phyloP scores from a whole-genome alignment of 73 alveolate species.

The Breviolum minutum region DNA sequence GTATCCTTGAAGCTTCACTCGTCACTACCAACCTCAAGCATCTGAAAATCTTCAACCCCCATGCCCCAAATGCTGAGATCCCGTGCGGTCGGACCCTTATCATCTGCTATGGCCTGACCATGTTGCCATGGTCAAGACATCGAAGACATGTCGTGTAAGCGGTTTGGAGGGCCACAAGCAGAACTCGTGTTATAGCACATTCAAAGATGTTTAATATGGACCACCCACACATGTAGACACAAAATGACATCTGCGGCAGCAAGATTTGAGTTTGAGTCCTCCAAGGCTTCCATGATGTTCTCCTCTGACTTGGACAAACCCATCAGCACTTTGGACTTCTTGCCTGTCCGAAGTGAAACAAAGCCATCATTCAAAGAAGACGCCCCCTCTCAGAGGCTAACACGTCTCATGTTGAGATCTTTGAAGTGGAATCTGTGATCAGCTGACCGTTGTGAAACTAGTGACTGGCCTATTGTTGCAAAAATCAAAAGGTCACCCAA shows the following conservation, averaged over 20 bases:
- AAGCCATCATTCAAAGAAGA: not conserved
- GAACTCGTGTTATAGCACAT: too few species aligned
- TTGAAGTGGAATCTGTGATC: too few species aligned
- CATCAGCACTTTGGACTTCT: slow-evolving; percentile 26
- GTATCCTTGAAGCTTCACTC: too few species aligned
- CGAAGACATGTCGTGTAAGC: not conserved
- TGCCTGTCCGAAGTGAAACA: not conserved
- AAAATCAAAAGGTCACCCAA: too few species aligned
- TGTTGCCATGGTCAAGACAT: not conserved
- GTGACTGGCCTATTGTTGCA: too few species aligned
- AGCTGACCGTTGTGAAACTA: too few species aligned
- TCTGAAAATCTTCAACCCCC: too few species aligned
- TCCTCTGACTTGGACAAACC: slow-evolving; percentile 83
- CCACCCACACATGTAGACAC: not conserved
- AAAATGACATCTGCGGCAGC: not conserved
- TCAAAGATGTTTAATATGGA: too few species aligned
- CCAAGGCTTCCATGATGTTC: slow-evolving; percentile 75
- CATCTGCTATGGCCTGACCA: slow-evolving; percentile 11
- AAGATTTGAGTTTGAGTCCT: slow-evolving; percentile 40
- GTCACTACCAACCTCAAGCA: too few species aligned
- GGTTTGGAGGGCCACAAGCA: too few species aligned
- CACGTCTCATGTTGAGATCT: too few species aligned
- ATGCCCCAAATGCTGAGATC: not conserved
- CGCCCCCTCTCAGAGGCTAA: too few species aligned
- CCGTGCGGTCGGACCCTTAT: slow-evolving; percentile 15